Evolutionary conservation across 73 alveolate species (phyloP).

Genomic region (Paramecium octaurelia): DNA sequence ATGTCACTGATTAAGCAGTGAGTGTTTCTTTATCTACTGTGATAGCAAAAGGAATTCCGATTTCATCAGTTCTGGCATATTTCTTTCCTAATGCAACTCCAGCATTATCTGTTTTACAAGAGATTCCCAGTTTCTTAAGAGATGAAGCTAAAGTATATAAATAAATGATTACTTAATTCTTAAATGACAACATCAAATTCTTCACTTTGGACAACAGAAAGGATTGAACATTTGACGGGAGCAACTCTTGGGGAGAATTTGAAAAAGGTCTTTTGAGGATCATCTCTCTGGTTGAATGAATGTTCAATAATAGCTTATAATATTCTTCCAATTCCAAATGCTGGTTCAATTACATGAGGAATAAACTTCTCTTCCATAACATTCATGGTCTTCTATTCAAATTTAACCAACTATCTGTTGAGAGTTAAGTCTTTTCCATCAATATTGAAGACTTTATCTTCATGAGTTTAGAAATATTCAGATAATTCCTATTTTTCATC

Average conservation of each 20-base stretch:
- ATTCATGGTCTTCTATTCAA: slow-evolving; percentile 84
- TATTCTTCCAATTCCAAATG: slow-evolving; percentile 97
- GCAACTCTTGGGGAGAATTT: slow-evolving; percentile 91
- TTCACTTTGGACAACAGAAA: slow-evolving; percentile 85
- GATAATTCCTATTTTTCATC: slow-evolving; percentile 75
- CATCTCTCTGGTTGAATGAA: slow-evolving; percentile 88
- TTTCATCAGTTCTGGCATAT: slow-evolving; percentile 99
- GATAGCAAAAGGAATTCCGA: slow-evolving; percentile 98
- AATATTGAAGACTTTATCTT: slow-evolving; percentile 68
- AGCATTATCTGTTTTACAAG: slow-evolving; percentile 94
- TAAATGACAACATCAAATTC: slow-evolving; percentile 63
- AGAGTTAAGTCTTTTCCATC: slow-evolving; percentile 69
- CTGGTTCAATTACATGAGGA: slow-evolving; percentile 98
- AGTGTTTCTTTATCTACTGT: slow-evolving; percentile 95
- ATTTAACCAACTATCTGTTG: slow-evolving; percentile 69
- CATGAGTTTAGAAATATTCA: slow-evolving; percentile 73
- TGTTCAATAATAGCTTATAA: slow-evolving; percentile 95
- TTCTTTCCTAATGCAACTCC: slow-evolving; percentile 92
- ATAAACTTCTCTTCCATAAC: slow-evolving; percentile 89
- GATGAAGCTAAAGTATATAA: slow-evolving; percentile 39
- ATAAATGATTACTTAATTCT: not conserved
- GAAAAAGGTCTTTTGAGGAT: slow-evolving; percentile 88
- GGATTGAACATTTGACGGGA: slow-evolving; percentile 92
- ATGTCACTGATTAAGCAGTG: slow-evolving; percentile 86
- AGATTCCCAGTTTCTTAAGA: slow-evolving; percentile 80